A percentile compares a stretch with the other conserved stretches of the same genome.
Conservation (phyloP, 768 basidiomycete genomes). For the Trametes maxima region DNA sequence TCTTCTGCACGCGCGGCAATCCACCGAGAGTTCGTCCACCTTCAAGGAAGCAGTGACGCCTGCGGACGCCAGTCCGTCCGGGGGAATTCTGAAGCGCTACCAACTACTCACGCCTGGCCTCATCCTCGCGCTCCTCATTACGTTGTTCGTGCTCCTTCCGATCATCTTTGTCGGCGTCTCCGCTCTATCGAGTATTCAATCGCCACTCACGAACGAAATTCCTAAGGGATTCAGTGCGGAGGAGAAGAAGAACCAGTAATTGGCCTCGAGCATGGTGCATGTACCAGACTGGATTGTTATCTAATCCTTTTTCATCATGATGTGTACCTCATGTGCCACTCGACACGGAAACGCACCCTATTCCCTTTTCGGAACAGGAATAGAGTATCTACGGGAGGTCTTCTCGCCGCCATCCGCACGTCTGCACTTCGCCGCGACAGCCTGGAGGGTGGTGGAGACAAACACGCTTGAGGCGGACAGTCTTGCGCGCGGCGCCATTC, state of each 20-base stretch:
- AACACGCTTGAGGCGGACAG: neutral
- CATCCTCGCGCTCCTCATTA: constrained; percentile 64
- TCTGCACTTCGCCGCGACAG: no score
- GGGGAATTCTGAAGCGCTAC: constrained; percentile 71
- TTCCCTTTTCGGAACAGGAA: neutral
- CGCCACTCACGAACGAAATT: constrained; percentile 60
- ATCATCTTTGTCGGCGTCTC: constrained; percentile 62
- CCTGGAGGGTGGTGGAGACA: no score
- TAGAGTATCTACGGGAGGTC: no score
- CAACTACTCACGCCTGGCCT: constrained; percentile 79
- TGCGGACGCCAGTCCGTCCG: constrained; percentile 44
- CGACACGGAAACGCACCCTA: neutral
- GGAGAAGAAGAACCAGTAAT: constrained; percentile 78
- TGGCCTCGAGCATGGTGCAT: neutral
- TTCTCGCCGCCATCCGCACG: no score
- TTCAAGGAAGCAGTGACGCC: constrained; percentile 18
- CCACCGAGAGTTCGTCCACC: constrained; percentile 11
- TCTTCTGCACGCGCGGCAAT: constrained; percentile 46
- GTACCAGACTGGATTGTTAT: constrained; percentile 14
- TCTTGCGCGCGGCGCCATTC: neutral
- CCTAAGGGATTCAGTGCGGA: constrained; percentile 68
- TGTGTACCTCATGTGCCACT: neutral
- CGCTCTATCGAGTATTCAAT: constrained; percentile 75
- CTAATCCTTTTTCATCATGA: neutral
- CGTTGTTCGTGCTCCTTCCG: constrained; percentile 69